phyloP scores from a whole-genome alignment of 2,329 filamentous ascomycete genomes.

The Chaetomiaceae sp. region DNA sequence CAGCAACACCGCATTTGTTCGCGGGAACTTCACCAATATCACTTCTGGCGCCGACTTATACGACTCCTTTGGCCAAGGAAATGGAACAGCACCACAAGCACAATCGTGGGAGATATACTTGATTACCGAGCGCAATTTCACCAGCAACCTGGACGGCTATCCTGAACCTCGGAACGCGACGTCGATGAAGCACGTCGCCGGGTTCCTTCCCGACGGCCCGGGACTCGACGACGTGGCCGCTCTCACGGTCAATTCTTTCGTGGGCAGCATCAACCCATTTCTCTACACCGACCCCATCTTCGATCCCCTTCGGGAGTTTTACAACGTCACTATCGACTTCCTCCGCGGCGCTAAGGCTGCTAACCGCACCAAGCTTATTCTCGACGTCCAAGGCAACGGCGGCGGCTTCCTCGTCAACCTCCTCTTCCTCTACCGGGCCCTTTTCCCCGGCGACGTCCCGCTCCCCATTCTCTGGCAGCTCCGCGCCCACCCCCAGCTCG shows the following conservation, averaged over 20 bases:
- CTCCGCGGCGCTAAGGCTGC: slow-evolving; percentile 5
- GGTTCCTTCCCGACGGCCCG: slow-evolving; percentile 3
- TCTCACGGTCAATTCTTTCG: slow-evolving; percentile 13
- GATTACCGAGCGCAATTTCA: slow-evolving; percentile 8
- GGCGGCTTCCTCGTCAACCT: slow-evolving; percentile 13
- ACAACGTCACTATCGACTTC: background rate
- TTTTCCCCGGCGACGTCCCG: slow-evolving; percentile 31
- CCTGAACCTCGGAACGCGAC: slow-evolving; percentile 2
- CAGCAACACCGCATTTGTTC: slow-evolving; percentile 14
- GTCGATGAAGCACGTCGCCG: background rate
- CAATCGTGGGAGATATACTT: background rate
- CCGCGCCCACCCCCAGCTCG: slow-evolving; percentile 20
- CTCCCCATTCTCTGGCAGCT: slow-evolving; percentile 19
- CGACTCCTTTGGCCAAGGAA: background rate
- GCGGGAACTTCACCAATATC: slow-evolving; percentile 16
- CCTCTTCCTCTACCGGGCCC: slow-evolving; percentile 11
- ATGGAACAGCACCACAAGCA: background rate
- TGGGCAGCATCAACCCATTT: background rate
- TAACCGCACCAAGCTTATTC: slow-evolving; percentile 18
- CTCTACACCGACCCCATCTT: background rate
- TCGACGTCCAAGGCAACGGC: slow-evolving; percentile 21
- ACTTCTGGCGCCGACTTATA: slow-evolving; percentile 13
- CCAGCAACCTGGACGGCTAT: slow-evolving; percentile 2
- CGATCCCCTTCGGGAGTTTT: background rate
- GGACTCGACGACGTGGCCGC: slow-evolving; percentile 7